Evolutionary conservation across 306 rosid genomes (phyloP), one percentile per base, ranked within the genome.

Genomic region (Inga laurina): DNA sequence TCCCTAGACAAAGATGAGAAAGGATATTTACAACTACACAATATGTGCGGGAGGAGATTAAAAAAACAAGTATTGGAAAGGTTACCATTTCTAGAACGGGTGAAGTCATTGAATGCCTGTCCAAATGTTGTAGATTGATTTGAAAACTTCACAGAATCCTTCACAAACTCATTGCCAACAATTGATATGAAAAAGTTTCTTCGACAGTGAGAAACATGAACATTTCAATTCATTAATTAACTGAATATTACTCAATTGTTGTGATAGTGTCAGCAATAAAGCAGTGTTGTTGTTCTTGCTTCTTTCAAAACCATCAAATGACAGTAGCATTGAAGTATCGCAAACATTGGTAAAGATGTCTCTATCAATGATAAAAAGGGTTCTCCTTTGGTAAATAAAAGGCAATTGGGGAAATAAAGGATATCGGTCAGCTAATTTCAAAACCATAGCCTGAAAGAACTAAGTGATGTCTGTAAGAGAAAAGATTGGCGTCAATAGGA

Each of bases 91-190:
- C 34, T 78, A 22, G 98, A 86, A 45, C 89, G 81, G 57, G 92
- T 14, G 85, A 89, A 92, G 68, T 92, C 82, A 27, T 82, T 89
- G 86, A 96, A 94, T 64, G 97, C 98, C 77, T 94, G 94, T 43
- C 97, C 97, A 72, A 94, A 94, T 66, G 97, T 96, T 16, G 97
- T 81, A 44, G 93, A 88, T 87, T 85, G 90, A 85, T 92, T 96
- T 77, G 98, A 92, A 81, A 90, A 95, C 82, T 87, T 91, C 74
- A 91, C 94, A 8, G 94, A 64, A 10, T 96, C 99, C 84, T 87
- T 92, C 73, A 96, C 97, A 78, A 96, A 96, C 91, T 96, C 92
- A 84, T 96, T 61, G 27, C 85, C 95, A 70, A 85, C 95, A 84
- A 96, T 97, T 96, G 93, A 82, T 69, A 79, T 81, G 34, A 81